Evolutionary conservation across 2,329 filamentous ascomycete genomes (phyloP).

Genomic region (Cryphonectria japonica): DNA sequence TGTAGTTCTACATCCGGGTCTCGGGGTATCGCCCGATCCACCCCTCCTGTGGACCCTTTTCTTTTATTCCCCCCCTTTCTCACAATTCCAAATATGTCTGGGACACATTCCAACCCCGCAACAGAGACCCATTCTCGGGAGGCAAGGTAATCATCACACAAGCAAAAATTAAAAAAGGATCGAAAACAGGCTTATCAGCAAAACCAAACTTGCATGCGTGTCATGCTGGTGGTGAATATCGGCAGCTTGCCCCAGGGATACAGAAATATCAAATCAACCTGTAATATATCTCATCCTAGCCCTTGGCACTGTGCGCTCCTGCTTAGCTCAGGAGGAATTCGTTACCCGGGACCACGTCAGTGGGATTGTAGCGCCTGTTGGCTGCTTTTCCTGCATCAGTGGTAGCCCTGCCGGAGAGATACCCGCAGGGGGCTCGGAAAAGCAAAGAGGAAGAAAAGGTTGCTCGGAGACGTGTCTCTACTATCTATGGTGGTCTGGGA

Average conservation of each 20-base stretch:
- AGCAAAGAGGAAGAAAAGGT: neutral
- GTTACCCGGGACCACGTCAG: neutral
- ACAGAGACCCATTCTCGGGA: neutral
- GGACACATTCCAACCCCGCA: neutral
- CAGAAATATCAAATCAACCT: neutral
- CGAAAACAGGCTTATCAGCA: neutral
- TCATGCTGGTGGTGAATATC: neutral
- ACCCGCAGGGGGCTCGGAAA: slow-evolving; percentile 17
- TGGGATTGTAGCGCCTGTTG: neutral
- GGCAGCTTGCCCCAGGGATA: neutral
- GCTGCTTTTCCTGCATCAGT: neutral
- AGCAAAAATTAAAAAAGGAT: neutral
- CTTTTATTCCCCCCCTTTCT: neutral
- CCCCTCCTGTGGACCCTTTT: neutral
- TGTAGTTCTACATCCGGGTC: neutral
- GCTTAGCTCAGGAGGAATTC: neutral
- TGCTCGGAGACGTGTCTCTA: neutral
- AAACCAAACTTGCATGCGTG: neutral
- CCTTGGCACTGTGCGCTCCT: neutral
- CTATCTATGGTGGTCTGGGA: neutral
- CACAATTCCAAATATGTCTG: neutral
- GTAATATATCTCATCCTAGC: neutral
- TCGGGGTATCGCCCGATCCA: neutral
- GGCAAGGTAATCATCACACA: neutral
- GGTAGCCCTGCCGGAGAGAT: slow-evolving; percentile 5